Evolutionary conservation across 306 rosid genomes (phyloP).

Genomic region (Amphicarpaea edgeworthii): DNA sequence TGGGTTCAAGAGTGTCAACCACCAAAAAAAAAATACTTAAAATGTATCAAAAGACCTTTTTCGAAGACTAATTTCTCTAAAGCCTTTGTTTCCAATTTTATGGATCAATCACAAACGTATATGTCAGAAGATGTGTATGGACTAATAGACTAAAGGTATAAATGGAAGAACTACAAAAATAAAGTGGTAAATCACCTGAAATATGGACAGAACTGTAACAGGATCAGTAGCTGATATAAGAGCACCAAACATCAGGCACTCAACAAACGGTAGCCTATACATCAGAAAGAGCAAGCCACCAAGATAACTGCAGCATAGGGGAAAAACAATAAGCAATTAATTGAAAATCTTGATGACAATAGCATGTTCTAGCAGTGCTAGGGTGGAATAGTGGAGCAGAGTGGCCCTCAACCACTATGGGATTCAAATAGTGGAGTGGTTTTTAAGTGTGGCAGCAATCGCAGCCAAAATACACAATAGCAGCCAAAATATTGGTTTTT

Average conservation of each 20-base stretch:
- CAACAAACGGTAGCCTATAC: conserved; percentile 96
- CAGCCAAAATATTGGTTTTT: background rate
- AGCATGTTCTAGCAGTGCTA: background rate
- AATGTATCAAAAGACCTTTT: too few species aligned
- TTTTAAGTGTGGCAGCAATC: background rate
- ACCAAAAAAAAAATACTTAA: too few species aligned
- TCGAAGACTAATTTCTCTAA: too few species aligned
- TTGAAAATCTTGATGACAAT: conserved; percentile 1
- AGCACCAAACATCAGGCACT: conserved; percentile 98
- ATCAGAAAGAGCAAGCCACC: conserved; percentile 89
- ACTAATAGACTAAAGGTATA: background rate
- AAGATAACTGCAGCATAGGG: conserved; percentile 78
- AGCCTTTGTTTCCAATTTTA: background rate
- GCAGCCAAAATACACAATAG: background rate
- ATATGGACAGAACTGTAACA: conserved; percentile 95
- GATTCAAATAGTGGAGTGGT: background rate
- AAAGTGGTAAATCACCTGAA: conserved; percentile 70
- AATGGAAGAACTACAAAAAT: conserved; percentile 12
- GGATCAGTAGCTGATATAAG: conserved; percentile 99
- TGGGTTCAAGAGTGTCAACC: conserved; percentile 3
- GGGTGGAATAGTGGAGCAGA: background rate
- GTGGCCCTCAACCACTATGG: background rate
- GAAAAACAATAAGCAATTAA: conserved; percentile 33
- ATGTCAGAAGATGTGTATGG: conserved; percentile 22
- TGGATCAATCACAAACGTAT: conserved; percentile 12